Conservation (phyloP, 352 stramenopile genomes). For the Halophytophthora polymorphica region DNA sequence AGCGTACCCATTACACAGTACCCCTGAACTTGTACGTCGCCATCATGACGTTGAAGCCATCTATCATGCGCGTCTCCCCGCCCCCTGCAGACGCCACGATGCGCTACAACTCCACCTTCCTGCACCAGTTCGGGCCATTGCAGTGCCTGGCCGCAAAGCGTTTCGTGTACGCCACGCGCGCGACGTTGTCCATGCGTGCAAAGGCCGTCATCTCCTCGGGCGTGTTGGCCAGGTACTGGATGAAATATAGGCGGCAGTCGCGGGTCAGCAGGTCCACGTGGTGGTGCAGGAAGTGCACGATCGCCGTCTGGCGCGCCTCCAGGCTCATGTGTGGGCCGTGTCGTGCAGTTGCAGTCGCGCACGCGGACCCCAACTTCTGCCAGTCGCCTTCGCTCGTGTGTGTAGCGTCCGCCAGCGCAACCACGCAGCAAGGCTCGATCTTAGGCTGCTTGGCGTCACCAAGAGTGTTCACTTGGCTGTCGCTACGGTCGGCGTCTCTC, state of each 20-base stretch:
- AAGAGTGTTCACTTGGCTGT: not conserved
- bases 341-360: not conserved
- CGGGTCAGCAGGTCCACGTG: slow-evolving; percentile 36
- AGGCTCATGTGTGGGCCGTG: slow-evolving; percentile 1
- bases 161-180: slow-evolving; percentile 44
- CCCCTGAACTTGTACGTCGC: no score
- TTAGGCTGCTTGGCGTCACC: no score
- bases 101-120: no score
- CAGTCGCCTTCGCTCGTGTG: no score
- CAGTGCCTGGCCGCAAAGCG: slow-evolving; percentile 22
- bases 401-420: no score
- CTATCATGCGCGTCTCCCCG: no score
- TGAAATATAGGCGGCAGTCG: slow-evolving; percentile 28
- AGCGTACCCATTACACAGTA: no score
- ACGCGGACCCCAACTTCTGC: not conserved
- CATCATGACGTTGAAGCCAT: no score
- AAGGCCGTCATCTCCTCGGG: slow-evolving; percentile 44
- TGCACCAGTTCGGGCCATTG: not conserved
- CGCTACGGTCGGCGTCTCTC: no score
- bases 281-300: slow-evolving; percentile 38
- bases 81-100: no score
- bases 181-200: slow-evolving; percentile 44
- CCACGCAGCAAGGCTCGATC: no score
- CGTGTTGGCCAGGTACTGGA: slow-evolving; percentile 35
- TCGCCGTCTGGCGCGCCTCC: slow-evolving; percentile 29